These are phyloP conservation scores for Vigna trinervia DNA, from an alignment of 306 rosid species.

Conservation along the genomic window DNA sequence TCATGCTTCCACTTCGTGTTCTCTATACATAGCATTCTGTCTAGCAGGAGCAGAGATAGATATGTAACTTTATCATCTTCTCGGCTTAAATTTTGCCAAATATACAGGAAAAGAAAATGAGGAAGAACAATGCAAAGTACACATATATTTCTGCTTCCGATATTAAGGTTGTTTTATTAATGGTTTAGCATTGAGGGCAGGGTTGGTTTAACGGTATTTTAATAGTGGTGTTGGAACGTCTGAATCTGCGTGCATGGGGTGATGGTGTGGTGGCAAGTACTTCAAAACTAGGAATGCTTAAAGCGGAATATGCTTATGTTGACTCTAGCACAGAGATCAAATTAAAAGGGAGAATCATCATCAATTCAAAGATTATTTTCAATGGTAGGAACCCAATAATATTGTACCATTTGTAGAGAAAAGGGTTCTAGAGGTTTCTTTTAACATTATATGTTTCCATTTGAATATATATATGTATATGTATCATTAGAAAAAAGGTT, in stretches of 20 bases:
- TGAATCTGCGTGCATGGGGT: conserved; percentile 47
- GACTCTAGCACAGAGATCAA: conserved; percentile 57
- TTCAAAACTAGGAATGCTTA: conserved; percentile 49
- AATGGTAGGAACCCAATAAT: conserved; percentile 53
- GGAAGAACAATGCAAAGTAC: neutral
- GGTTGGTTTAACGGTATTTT: conserved; percentile 52
- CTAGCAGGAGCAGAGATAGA: neutral
- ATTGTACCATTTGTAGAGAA: conserved; percentile 30
- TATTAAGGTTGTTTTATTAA: neutral
- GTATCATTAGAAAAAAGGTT: too few species aligned
- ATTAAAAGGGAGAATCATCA: conserved; percentile 39
- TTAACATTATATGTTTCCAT: conserved; percentile 4
- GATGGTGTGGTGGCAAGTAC: conserved; percentile 64
- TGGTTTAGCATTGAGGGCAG: neutral
- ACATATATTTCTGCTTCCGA: neutral
- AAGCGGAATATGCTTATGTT: conserved; percentile 31
- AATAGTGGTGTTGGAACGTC: conserved; percentile 60
- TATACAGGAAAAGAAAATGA: neutral
- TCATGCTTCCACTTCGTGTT: neutral
- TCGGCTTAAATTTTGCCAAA: neutral
- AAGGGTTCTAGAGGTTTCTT: conserved; percentile 21
- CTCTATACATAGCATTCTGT: neutral
- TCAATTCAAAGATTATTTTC: conserved; percentile 62
- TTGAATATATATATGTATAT: neutral
- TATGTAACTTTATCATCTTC: neutral